These are phyloP conservation scores for Forsythia suspensa DNA, from an alignment of 257 asterid species.

Conservation along the genomic window DNA sequence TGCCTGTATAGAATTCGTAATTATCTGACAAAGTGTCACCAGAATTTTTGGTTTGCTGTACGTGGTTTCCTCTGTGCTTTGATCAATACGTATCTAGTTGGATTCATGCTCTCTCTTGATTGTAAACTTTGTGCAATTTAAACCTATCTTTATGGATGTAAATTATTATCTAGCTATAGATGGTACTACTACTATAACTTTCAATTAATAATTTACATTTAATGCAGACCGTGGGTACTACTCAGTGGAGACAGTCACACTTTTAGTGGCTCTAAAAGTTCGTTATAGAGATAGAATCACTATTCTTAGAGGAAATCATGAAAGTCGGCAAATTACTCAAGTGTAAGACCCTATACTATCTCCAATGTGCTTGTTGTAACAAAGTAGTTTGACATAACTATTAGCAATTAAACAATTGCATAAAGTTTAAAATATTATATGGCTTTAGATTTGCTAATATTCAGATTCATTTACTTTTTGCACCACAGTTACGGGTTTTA, in stretches of 20 bases:
- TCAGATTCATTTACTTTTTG: slow-evolving; percentile 28
- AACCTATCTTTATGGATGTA: neutral
- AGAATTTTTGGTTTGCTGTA: neutral
- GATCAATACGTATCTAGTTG: neutral
- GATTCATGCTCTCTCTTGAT: neutral
- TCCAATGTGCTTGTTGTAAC: slow-evolving; percentile 9
- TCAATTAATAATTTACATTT: slow-evolving; percentile 25
- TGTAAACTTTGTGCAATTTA: slow-evolving; percentile 8
- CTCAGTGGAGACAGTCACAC: slow-evolving; percentile 96
- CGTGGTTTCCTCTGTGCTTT: neutral
- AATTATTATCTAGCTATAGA: slow-evolving; percentile 4
- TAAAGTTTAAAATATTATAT: neutral
- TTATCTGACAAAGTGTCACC: neutral
- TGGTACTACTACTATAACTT: slow-evolving; percentile 7
- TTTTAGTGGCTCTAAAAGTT: slow-evolving; percentile 93
- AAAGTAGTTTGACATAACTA: neutral
- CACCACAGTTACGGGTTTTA: slow-evolving; percentile 84
- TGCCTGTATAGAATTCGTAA: neutral
- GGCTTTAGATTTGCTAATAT: slow-evolving; percentile 12
- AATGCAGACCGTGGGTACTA: slow-evolving; percentile 98
- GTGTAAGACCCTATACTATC: slow-evolving; percentile 57
- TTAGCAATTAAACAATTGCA: neutral
- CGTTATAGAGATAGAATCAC: slow-evolving; percentile 96
- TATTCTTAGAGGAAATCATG: slow-evolving; percentile 95
- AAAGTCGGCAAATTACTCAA: slow-evolving; percentile 98